A percentile compares a stretch with the other conserved stretches of the same genome.
phyloP scores from a whole-genome alignment of 352 stramenopile species.

The Phytopythium kandeliae region DNA sequence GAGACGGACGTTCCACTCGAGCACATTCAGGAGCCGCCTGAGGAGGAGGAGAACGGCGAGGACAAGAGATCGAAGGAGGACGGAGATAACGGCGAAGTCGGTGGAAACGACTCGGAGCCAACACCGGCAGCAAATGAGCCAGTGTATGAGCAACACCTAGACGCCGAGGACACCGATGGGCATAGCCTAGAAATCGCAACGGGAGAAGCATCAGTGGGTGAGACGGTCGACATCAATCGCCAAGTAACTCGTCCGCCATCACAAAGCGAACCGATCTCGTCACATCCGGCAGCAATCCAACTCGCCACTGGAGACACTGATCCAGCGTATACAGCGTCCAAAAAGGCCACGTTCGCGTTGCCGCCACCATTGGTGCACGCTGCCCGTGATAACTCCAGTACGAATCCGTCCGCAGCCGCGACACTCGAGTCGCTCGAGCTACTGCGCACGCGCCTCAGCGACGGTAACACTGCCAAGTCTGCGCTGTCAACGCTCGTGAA shows the following conservation, averaged over 20 bases:
- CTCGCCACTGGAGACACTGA: neutral
- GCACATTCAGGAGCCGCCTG: slow-evolving; percentile 39
- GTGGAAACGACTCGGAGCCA: neutral
- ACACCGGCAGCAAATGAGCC: neutral
- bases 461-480: slow-evolving; percentile 47
- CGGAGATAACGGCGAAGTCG: neutral
- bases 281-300: neutral
- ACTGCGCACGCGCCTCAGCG: slow-evolving; percentile 30
- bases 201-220: too few species aligned
- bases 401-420: neutral
- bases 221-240: too few species aligned
- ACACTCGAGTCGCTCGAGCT: slow-evolving; percentile 34
- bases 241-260: neutral
- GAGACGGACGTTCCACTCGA: slow-evolving; percentile 47
- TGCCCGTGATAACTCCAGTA: neutral
- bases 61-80: neutral
- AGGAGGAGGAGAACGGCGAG: slow-evolving; percentile 7
- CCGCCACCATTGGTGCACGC: slow-evolving; percentile 10
- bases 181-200: neutral
- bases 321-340: neutral
- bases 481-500: slow-evolving; percentile 69
- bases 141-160: neutral
- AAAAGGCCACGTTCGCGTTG: neutral
- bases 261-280: neutral
- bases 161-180: neutral